phyloP scores from a whole-genome alignment of 1,284 basidiomycete genomes.

The Pseudozyma sp. region DNA sequence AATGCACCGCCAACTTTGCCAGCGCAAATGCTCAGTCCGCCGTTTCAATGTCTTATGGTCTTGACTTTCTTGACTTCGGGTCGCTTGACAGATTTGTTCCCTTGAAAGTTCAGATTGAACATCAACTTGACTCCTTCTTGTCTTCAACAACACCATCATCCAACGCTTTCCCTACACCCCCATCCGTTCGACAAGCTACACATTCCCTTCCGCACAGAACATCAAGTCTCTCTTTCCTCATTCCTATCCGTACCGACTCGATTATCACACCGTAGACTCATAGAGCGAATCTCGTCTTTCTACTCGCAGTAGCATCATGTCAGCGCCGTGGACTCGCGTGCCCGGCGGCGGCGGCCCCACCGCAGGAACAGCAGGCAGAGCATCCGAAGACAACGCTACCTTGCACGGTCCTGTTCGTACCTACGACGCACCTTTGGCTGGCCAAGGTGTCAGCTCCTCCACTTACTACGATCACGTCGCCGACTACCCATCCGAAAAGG shows the following conservation, averaged over 20 bases:
- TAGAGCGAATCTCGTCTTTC: background rate
- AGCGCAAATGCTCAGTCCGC: slow-evolving; percentile 6
- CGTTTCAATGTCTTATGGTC: too few relatives aligned
- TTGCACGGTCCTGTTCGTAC: slow-evolving; percentile 22
- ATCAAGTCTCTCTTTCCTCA: background rate
- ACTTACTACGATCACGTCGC: slow-evolving; percentile 34
- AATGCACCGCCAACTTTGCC: slow-evolving; percentile 2
- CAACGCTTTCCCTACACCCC: background rate
- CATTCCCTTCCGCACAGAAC: background rate
- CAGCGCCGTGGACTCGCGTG: slow-evolving; percentile 44
- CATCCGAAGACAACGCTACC: slow-evolving; percentile 33
- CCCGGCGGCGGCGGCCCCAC: slow-evolving; percentile 21
- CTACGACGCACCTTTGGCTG: slow-evolving; percentile 39
- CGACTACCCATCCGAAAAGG: slow-evolving; percentile 41
- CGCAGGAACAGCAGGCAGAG: background rate
- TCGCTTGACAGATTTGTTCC: slow-evolving; percentile 3
- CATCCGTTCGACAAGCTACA: background rate
- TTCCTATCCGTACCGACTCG: background rate
- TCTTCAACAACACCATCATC: slow-evolving; percentile 1
- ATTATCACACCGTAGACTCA: background rate
- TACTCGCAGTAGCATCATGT: slow-evolving; percentile 20
- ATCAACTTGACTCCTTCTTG: background rate
- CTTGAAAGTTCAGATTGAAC: background rate
- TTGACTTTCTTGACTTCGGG: too few relatives aligned
- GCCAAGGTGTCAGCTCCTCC: slow-evolving; percentile 22